These are phyloP conservation scores for Drechslerella stenobrocha DNA, from an alignment of 2,329 filamentous ascomycete species.

Conservation along the genomic window DNA sequence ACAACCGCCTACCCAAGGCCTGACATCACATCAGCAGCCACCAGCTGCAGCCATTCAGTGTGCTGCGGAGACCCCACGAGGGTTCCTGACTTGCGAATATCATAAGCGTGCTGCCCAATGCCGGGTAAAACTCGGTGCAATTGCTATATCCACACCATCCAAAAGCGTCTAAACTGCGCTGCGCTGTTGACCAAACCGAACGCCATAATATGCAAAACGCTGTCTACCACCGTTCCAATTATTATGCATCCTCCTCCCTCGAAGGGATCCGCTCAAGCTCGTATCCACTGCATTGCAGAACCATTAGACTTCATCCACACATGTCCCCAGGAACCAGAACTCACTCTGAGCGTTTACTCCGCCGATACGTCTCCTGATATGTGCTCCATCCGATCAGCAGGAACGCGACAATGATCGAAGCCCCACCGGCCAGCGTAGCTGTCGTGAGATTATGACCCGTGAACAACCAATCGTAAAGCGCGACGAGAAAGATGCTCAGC, in stretches of 20 bases:
- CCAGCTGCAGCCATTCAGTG: too few relatives aligned
- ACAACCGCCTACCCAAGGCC: too few relatives aligned
- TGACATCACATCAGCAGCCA: too few relatives aligned
- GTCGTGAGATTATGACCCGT: conserved; percentile 22
- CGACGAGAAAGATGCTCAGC: conserved; percentile 40
- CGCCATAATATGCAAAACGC: not conserved
- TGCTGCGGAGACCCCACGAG: too few relatives aligned
- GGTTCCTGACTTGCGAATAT: too few relatives aligned
- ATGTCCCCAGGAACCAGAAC: not conserved
- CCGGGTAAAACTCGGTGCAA: too few relatives aligned
- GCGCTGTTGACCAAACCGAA: not conserved
- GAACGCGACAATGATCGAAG: conserved; percentile 38
- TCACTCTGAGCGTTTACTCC: conserved; percentile 11
- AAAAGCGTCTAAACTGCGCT: not conserved
- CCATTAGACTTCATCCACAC: too few relatives aligned
- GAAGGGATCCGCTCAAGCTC: conserved; percentile 24
- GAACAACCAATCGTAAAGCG: conserved; percentile 41
- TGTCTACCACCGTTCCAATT: too few relatives aligned
- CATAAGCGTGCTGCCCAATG: too few relatives aligned
- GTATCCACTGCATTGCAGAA: too few relatives aligned
- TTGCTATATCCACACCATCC: too few relatives aligned
- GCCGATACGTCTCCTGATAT: conserved; percentile 35
- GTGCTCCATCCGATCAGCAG: conserved; percentile 41
- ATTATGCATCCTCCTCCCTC: conserved; percentile 26
- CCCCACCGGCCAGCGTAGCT: conserved; percentile 32